Evolutionary conservation across 1,139 yeast genomes (phyloP).

Genomic region (Debaryomyces sp.): DNA sequence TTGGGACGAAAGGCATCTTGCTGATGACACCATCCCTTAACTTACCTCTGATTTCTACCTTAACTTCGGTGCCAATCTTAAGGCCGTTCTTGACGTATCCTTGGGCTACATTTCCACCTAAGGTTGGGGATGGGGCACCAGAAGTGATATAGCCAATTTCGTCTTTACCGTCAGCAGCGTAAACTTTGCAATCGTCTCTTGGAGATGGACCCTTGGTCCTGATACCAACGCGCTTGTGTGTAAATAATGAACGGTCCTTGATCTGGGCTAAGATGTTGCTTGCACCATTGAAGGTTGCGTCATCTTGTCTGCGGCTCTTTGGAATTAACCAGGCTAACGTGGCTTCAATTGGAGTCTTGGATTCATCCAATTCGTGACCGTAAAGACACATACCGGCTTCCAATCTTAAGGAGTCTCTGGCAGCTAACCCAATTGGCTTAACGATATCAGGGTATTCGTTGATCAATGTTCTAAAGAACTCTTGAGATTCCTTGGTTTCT

Average conservation of each 20-base stretch:
- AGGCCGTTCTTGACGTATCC: conserved; percentile 78
- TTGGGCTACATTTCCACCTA: conserved; percentile 90
- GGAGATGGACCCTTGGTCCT: conserved; percentile 88
- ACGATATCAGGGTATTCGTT: conserved; percentile 58
- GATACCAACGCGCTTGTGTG: conserved; percentile 73
- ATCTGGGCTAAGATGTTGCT: conserved; percentile 70
- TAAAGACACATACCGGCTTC: conserved; percentile 99
- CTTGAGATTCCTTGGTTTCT: conserved; percentile 49
- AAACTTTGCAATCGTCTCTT: conserved; percentile 77
- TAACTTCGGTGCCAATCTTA: conserved; percentile 75
- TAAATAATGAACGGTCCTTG: conserved; percentile 58
- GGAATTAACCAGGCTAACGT: conserved; percentile 89
- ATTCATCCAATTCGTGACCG: conserved; percentile 85
- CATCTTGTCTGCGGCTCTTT: conserved; percentile 65
- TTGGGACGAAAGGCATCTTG: conserved; percentile 82
- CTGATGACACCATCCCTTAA: conserved; percentile 70
- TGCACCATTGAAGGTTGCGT: conserved; percentile 73
- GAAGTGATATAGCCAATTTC: conserved; percentile 80
- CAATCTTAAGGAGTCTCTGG: conserved; percentile 89
- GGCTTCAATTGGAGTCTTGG: conserved; percentile 86
- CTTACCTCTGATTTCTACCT: conserved; percentile 83
- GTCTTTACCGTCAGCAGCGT: conserved; percentile 50
- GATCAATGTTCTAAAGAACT: conserved; percentile 64
- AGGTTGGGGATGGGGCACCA: conserved; percentile 88
- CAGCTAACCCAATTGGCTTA: conserved; percentile 92